Evolutionary conservation across 2,329 filamentous ascomycete species (phyloP), one percentile per base, ranked within the genome.

Genomic region (Cytospora mali): DNA sequence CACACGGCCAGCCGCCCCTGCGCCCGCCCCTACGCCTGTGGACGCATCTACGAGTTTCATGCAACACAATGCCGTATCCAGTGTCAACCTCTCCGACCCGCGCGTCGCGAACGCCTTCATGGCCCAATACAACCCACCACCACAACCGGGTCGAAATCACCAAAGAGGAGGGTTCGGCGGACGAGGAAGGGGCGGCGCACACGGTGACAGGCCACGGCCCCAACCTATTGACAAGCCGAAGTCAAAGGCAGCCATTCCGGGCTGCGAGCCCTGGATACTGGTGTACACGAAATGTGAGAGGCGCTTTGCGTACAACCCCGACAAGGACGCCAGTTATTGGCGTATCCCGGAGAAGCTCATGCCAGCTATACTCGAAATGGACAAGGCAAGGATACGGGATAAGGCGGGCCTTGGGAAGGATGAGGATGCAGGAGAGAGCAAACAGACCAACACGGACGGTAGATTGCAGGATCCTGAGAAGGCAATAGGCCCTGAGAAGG

Each of bases 281-380:
- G 92, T 99, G n/a, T 91, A 90, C 73, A 99, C 95, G 0, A 97
- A 92, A 73, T 87, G 94, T 66, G 91, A 92, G 25, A 84, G 95
- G 62, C 85, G 93, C 58, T 99, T 99, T 72, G 93, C 93, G 2
- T 91, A 96, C 78, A 97, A 99, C 69, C 85, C 88, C 0, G 84
- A 84, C 59, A 97, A 94, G 68, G 91, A 94, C 42, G 84, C 93
- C 68, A 98, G 93, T 75, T 93, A 93, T 75, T 99, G 96, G 95
- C 92, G 92, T 71, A 95, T 97, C 70, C 95, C 95, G 0, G 86
- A 92, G 61, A 89, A 95, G 73, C 82, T 99, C 39, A 88, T 93
- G 83, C 88, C 89, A 64, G 92, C 87, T 16, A 91, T 95, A 59
- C 68, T 88, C 56, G 83, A 87, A 66, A 79, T 92, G 61, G 92